These are phyloP conservation scores for Kodamaea nitidulidarum DNA, from an alignment of 805 yeast species.

Conservation along the genomic window DNA sequence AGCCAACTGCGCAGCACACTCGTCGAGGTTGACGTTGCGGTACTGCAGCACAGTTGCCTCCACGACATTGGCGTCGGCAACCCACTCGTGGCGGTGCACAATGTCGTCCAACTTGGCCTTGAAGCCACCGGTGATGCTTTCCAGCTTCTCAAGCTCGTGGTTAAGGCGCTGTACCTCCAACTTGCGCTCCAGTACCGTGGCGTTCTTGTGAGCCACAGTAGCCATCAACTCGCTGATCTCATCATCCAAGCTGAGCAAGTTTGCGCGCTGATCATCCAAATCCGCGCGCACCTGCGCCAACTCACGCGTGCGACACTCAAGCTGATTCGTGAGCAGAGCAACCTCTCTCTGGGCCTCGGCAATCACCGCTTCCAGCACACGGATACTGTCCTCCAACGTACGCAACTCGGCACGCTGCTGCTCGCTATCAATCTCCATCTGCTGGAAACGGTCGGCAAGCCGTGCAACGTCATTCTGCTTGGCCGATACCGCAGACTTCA, in stretches of 20 bases:
- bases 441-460: constrained; percentile 54
- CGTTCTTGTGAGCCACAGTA: constrained; percentile 42
- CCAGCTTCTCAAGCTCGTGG: constrained; percentile 52
- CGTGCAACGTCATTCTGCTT: constrained; percentile 42
- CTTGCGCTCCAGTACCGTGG: constrained; percentile 43
- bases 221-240: constrained; percentile 62
- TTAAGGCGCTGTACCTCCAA: constrained; percentile 50
- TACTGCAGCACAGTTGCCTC: constrained; percentile 55
- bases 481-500: constrained; percentile 30
- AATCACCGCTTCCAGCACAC: constrained; percentile 15
- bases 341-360: constrained; percentile 17
- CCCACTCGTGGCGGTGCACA: constrained; percentile 65
- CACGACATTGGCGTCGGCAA: constrained; percentile 58
- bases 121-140: constrained; percentile 32
- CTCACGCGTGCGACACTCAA: constrained; percentile 20
- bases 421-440: constrained; percentile 65
- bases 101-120: constrained; percentile 42
- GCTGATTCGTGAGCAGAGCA: constrained; percentile 5
- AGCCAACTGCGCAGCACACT: constrained; percentile 54
- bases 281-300: constrained; percentile 22
- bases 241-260: constrained; percentile 65
- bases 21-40: constrained; percentile 59
- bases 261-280: constrained; percentile 53
- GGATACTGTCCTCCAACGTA: constrained; percentile 39
- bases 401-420: constrained; percentile 58